Evolutionary conservation across 495 filamentous ascomycete genomes (phyloP).

Genomic region (Annulohypoxylon bovei): DNA sequence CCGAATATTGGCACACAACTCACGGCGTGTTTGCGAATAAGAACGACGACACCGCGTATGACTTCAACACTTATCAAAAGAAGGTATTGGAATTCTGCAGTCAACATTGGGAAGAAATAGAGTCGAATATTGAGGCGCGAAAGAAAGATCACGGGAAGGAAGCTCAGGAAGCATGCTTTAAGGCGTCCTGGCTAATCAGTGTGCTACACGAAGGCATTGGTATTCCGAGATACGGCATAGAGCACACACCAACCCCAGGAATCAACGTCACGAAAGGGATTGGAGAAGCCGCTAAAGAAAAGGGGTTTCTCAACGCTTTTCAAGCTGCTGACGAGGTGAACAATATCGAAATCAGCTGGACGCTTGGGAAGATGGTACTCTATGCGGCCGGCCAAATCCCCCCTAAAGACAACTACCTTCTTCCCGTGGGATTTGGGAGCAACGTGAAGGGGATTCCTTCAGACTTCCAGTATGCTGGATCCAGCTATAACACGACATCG

Average conservation of each 20-base stretch:
- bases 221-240: slow-evolving; percentile 87
- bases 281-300: slow-evolving; percentile 73
- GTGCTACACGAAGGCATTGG: slow-evolving; percentile 96
- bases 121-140: slow-evolving; percentile 66
- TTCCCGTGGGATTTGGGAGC: slow-evolving; percentile 91
- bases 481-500: slow-evolving; percentile 59
- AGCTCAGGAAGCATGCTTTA: slow-evolving; percentile 91
- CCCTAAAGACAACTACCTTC: slow-evolving; percentile 60
- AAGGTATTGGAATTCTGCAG: slow-evolving; percentile 86
- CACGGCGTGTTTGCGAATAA: slow-evolving; percentile 90
- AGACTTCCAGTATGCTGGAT: slow-evolving; percentile 90
- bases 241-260: slow-evolving; percentile 56
- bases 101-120: slow-evolving; percentile 80
- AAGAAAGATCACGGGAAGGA: slow-evolving; percentile 78
- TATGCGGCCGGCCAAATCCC: slow-evolving; percentile 92
- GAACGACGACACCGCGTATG: slow-evolving; percentile 81
- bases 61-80: slow-evolving; percentile 89
- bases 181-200: slow-evolving; percentile 97
- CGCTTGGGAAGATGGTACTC: slow-evolving; percentile 95
- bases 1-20: slow-evolving; percentile 99
- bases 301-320: slow-evolving; percentile 88
- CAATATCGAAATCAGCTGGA: slow-evolving; percentile 97
- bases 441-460: slow-evolving; percentile 72
- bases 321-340: slow-evolving; percentile 93
- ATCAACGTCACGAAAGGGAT: slow-evolving; percentile 82